These are phyloP conservation scores for Suillus lakei DNA, from an alignment of 768 basidiomycete genomes.

Conservation along the genomic window DNA sequence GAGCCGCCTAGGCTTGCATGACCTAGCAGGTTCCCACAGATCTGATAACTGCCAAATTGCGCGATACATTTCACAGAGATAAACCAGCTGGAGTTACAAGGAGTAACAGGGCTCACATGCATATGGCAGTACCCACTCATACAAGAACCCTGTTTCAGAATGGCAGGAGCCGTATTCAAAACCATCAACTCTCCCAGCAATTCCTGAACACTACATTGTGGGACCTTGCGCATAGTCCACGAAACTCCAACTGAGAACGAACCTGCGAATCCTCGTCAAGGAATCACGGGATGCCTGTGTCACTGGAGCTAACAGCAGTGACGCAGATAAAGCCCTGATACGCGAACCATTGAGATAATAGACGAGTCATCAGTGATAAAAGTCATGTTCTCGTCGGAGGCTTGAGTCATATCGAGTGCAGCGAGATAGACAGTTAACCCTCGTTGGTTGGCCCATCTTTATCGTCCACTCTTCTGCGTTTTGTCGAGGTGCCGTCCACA, in stretches of 20 bases:
- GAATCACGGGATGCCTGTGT: background rate
- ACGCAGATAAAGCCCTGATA: background rate
- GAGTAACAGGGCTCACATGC: background rate
- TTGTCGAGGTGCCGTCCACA: conserved; percentile 1
- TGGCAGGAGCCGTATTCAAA: background rate
- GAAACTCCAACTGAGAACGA: background rate
- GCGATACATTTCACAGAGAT: too few species aligned
- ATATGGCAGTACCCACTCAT: background rate
- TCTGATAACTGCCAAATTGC: too few species aligned
- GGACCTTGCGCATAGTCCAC: background rate
- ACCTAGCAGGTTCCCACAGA: too few species aligned
- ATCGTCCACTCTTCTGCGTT: conserved; percentile 1
- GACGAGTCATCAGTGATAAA: background rate
- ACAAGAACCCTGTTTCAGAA: background rate
- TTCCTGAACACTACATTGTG: background rate
- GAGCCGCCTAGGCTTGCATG: too few species aligned
- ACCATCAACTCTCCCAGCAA: background rate
- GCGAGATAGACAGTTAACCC: background rate
- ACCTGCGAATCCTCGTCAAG: background rate
- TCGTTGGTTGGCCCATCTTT: conserved; percentile 4
- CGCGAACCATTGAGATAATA: background rate
- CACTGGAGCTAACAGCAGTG: background rate
- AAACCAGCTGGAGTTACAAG: background rate
- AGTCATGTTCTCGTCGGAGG: background rate
- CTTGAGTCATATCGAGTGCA: background rate